Evolutionary conservation across 176 grass and related monocot genomes (phyloP).

Genomic region (Triticum dicoccoides): DNA sequence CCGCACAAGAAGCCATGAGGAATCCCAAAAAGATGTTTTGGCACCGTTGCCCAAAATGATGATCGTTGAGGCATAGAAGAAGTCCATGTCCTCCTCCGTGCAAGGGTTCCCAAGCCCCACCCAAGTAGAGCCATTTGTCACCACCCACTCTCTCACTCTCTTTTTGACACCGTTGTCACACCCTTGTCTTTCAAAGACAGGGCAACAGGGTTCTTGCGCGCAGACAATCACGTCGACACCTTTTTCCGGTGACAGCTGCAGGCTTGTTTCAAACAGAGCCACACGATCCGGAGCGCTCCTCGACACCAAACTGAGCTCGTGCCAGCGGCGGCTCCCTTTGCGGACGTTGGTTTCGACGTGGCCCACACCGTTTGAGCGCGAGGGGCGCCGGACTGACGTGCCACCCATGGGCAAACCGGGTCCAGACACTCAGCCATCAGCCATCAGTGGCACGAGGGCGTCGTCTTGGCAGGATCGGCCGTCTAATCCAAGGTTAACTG

Average conservation of each 20-base stretch:
- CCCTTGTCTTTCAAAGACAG: not conserved
- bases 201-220: not conserved
- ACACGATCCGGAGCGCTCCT: not conserved
- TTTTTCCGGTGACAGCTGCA: not conserved
- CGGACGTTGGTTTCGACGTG: not conserved
- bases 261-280: conserved; percentile 16
- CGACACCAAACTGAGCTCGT: not conserved
- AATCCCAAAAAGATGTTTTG: too few species aligned
- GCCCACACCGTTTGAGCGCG: not conserved
- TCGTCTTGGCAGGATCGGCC: conserved; percentile 7
- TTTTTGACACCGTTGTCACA: not conserved
- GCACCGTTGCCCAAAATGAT: too few species aligned
- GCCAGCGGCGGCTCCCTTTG: not conserved
- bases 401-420: not conserved
- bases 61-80: too few species aligned
- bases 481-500: not conserved
- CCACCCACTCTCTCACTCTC: too few species aligned
- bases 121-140: too few species aligned
- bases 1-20: too few species aligned
- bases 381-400: not conserved
- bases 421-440: conserved; percentile 24
- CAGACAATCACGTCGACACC: not conserved
- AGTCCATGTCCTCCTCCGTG: too few species aligned
- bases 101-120: too few species aligned
- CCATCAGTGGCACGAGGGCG: conserved; percentile 15